Percentiles rank a stretch among this genome's conserved stretches.
These are phyloP conservation scores for Aspergillus transmontanensis DNA, from an alignment of 2,329 filamentous ascomycete species.

Conservation along the genomic window DNA sequence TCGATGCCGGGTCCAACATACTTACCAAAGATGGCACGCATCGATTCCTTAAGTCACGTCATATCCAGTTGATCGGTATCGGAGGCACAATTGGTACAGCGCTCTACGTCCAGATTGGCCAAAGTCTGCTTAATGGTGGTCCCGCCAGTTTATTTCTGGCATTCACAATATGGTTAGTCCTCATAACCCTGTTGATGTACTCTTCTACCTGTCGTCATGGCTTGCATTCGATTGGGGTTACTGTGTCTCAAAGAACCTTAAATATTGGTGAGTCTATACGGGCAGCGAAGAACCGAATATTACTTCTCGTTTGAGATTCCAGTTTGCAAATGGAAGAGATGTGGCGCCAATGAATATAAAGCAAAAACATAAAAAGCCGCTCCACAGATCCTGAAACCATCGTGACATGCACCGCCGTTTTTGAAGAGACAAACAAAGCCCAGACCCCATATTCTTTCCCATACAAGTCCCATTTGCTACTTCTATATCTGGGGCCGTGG, in stretches of 20 bases:
- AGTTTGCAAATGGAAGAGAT: neutral
- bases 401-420: neutral
- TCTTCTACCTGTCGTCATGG: constrained; percentile 2
- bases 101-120: constrained; percentile 47
- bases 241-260: constrained; percentile 10
- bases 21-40: constrained; percentile 37
- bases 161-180: constrained; percentile 49
- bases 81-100: constrained; percentile 50
- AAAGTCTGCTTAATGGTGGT: constrained; percentile 43
- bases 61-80: constrained; percentile 52
- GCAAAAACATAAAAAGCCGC: neutral
- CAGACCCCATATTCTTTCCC: neutral
- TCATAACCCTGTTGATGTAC: neutral
- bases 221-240: constrained; percentile 9
- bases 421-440: neutral
- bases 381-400: neutral
- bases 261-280: constrained; percentile 6
- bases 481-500: constrained; percentile 14
- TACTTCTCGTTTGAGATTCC: neutral
- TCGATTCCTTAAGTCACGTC: constrained; percentile 47
- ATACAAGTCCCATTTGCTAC: constrained; percentile 12
- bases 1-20: constrained; percentile 28
- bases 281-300: neutral
- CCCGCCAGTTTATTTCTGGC: constrained; percentile 49
- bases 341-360: neutral